Evolutionary conservation across 441 rosid species (phyloP), one percentile per base, ranked within the genome.

Genomic region (Hura crepitans): DNA sequence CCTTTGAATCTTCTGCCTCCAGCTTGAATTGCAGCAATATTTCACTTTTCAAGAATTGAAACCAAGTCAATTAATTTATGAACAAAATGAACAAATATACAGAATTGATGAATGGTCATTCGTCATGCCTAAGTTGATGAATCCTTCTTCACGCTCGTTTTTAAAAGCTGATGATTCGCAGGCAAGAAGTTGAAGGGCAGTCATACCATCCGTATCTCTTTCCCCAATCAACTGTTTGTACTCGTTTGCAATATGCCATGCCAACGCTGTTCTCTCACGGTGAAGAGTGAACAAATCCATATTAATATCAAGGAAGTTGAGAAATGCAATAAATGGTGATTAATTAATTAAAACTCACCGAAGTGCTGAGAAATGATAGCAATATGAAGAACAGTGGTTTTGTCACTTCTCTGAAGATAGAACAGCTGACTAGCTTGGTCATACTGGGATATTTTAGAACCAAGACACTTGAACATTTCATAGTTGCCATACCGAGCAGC

Each of bases 131-230:
- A 27, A 66, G 30, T 27, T 3, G 30, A 7, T n/a, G 18, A 71
- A 27, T 47, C 69, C 72, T 5, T 46, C 28, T 14, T 27, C 72
- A 23, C 1, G 46, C 5, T 5, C 22, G 9, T 0, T 56, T 43
- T 62, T n/a, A 55, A 76, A 76, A 55, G 75, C 66, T n/a, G 66
- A 65, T n/a, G 72, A 60, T 15, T 54, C 70, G 59, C 72, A 76
- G 11, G 75, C 54, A 0, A 76, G 65, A 45, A 76, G 68, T 25
- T 75, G 79, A 71, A 75, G 75, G 27, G 23, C 45, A 11, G 75
- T 75, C 75, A 66, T 71, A 7, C 75, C 72, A 10, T 75, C 75
- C 35, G 0, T 50, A 17, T 75, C 75, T 8, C 33, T 57, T 62
- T 75, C 65, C 0, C 28, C 71, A 46, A 66, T 62, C 15, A 76